These are phyloP conservation scores for Thozetella sp. DNA, from an alignment of 495 filamentous ascomycete genomes.

Conservation along the genomic window DNA sequence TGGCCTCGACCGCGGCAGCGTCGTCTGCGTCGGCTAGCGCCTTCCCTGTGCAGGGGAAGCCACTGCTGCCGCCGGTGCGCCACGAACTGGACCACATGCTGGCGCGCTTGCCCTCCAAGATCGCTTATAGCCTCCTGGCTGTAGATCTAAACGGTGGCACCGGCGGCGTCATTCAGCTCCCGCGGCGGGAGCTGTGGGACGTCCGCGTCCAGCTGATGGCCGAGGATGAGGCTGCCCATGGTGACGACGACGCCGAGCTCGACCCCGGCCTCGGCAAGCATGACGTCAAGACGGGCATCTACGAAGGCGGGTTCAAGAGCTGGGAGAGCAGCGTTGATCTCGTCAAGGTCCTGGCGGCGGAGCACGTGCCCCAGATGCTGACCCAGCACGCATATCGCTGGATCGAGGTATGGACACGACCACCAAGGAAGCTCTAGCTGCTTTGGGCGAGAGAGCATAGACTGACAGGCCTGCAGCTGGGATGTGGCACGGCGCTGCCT, in stretches of 20 bases:
- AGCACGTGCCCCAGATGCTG: conserved; percentile 61
- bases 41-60: conserved; percentile 49
- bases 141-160: conserved; percentile 54
- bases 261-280: conserved; percentile 68
- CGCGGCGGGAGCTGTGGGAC: conserved; percentile 90
- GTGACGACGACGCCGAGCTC: conserved; percentile 30
- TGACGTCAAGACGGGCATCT: conserved; percentile 87
- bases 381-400: conserved; percentile 47
- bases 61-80: conserved; percentile 44
- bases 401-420: conserved; percentile 67
- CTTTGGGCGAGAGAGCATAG: background rate
- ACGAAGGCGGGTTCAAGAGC: conserved; percentile 98
- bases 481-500: conserved; percentile 89
- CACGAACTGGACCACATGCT: conserved; percentile 57
- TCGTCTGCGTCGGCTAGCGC: conserved; percentile 35
- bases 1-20: conserved; percentile 2
- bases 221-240: conserved; percentile 67
- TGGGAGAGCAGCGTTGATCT: conserved; percentile 96
- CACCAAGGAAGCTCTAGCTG: background rate
- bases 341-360: conserved; percentile 63
- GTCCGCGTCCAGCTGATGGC: conserved; percentile 93
- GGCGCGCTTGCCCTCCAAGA: conserved; percentile 71
- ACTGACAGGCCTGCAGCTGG: conserved; percentile 60
- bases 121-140: conserved; percentile 68
- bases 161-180: conserved; percentile 54